These are phyloP conservation scores for Purpureocillium takamizusanense DNA, from an alignment of 2,329 filamentous ascomycete species.

Conservation along the genomic window DNA sequence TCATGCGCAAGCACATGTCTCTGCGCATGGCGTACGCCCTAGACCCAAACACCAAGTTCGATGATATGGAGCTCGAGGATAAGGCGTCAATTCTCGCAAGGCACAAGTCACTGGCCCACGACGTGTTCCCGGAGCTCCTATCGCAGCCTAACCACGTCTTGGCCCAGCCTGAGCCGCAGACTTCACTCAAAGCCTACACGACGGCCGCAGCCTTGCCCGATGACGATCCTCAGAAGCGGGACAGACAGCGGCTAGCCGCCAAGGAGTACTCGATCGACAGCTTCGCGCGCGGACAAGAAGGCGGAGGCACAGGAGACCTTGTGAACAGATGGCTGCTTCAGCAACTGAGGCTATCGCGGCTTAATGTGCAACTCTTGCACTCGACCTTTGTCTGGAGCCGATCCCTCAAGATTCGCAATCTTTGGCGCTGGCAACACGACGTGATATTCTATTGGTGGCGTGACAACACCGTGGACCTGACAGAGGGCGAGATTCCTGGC, in stretches of 20 bases:
- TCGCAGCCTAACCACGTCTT: slow-evolving; percentile 39
- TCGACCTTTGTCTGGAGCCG: slow-evolving; percentile 17
- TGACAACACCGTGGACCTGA: slow-evolving; percentile 13
- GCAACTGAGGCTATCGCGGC: slow-evolving; percentile 34
- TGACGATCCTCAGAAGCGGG: slow-evolving; percentile 21
- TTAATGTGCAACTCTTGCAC: slow-evolving; percentile 35
- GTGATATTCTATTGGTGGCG: slow-evolving; percentile 29
- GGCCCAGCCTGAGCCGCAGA: slow-evolving; percentile 24
- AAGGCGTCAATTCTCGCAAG: slow-evolving; percentile 12
- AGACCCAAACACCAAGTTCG: slow-evolving; percentile 24
- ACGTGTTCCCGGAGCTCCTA: slow-evolving; percentile 35
- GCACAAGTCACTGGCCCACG: slow-evolving; percentile 24
- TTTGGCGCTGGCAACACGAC: slow-evolving; percentile 25
- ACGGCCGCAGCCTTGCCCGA: slow-evolving; percentile 26
- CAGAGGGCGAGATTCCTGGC: slow-evolving; percentile 6
- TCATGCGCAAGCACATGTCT: slow-evolving; percentile 33
- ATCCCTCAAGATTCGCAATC: slow-evolving; percentile 22
- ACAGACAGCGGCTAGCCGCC: slow-evolving; percentile 28
- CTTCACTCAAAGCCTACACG: slow-evolving; percentile 30
- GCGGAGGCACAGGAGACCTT: slow-evolving; percentile 32
- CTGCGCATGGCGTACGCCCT: slow-evolving; percentile 29
- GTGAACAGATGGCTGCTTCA: slow-evolving; percentile 45
- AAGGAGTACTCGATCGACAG: slow-evolving; percentile 40
- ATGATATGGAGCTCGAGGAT: slow-evolving; percentile 32
- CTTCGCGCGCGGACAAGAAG: slow-evolving; percentile 26